Evolutionary conservation across 495 filamentous ascomycete species (phyloP), one percentile per base, ranked within the genome.

Genomic region (Penicillium daleae): DNA sequence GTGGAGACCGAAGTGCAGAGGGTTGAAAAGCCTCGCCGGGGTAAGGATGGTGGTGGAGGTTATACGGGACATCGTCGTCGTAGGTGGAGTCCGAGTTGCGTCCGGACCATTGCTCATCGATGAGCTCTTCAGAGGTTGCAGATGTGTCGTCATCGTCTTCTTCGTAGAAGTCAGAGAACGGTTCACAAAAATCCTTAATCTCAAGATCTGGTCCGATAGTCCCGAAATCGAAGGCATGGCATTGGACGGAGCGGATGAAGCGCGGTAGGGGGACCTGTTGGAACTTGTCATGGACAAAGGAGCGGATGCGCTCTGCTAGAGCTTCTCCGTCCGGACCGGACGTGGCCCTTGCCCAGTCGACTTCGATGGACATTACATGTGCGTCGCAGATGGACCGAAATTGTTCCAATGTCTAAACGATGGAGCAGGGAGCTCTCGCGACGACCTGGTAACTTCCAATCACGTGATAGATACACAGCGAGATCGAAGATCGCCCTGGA

Each of bases 101-200:
- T 22, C 50, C 50, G 29, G 65, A 62, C 70, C 74, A 76, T 48
- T 74, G 68, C 13, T 66, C 71, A 24, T 66, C 63, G 29, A 64
- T 63, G 39, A 78, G 69, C 60, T 73, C 76, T 35, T 79, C 77
- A 2, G 75, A 78, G 10, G 71, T 69, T 29, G 85, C 85, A 15
- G 77, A 78, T 17, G 71, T 66, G 27, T 74, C 75, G 77, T 83
- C 82, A 12, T 87, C 82, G 51, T 92, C 89, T 66, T 92, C 90
- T 67, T 97, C 96, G 79, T 99, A 99, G 70, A 99, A 99, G 64
- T 98, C 95, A 3, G 92, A 86, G 50, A 97, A 85, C 0, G 95
- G 95, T 74, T 98, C 94, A 68, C 93, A 94, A 61, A 99, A 91
- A 67, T 97, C 94, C 76, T 97, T 97, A 46, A 99, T 86, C 72